A percentile compares a stretch with the other conserved stretches of the same genome.
Conservation (phyloP, 768 basidiomycete species). For the Dacryopinax primogenitus region DNA sequence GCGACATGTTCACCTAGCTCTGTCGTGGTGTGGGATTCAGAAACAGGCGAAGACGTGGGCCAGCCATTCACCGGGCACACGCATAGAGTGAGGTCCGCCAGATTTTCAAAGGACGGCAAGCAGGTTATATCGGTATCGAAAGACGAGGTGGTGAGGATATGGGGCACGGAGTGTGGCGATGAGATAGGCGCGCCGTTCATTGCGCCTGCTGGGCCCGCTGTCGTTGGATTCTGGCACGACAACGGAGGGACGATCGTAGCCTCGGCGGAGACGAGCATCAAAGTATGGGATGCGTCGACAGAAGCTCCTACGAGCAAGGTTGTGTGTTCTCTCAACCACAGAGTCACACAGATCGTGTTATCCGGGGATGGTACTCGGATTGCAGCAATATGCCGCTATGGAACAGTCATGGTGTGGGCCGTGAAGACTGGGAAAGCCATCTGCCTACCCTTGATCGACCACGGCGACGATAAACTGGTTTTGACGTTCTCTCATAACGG, state of each 20-base stretch:
- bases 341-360: constrained; percentile 10
- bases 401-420: constrained; percentile 11
- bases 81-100: constrained; percentile 31
- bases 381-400: constrained; percentile 21
- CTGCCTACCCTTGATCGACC: too few species aligned
- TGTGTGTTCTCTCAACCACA: too few species aligned
- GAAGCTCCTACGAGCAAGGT: too few species aligned
- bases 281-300: too few species aligned
- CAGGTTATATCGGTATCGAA: constrained; percentile 34
- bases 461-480: too few species aligned
- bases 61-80: constrained; percentile 13
- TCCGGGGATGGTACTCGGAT: constrained; percentile 24
- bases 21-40: constrained; percentile 38
- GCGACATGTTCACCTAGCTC: too few species aligned
- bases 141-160: constrained; percentile 35
- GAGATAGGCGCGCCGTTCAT: neutral
- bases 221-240: too few species aligned
- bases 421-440: constrained; percentile 5
- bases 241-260: too few species aligned
- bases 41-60: constrained; percentile 25
- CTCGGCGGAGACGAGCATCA: too few species aligned
- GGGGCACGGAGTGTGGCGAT: constrained; percentile 27
- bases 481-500: too few species aligned
- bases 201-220: neutral
- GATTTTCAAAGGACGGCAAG: constrained; percentile 34